phyloP scores from a whole-genome alignment of 192 early-diverging fungal genomes.

The Coemansia guatemalensis region DNA sequence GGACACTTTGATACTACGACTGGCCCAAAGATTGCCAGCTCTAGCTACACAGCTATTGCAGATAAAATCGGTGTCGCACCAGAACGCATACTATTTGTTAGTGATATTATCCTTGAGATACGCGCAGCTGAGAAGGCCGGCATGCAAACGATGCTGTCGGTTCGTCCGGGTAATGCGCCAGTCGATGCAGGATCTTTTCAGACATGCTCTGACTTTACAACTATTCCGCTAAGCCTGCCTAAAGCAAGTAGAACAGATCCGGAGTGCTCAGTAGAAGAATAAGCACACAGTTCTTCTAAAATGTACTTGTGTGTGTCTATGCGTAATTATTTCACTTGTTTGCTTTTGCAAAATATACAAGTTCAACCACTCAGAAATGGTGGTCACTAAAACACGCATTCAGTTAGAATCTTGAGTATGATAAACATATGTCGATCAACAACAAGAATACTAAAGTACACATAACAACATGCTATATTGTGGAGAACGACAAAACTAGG shows the following conservation, averaged over 20 bases:
- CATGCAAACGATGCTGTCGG: conserved; percentile 64
- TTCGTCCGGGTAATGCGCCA: conserved; percentile 71
- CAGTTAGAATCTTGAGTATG: too few species aligned
- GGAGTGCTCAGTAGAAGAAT: too few species aligned
- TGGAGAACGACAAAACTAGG: too few species aligned
- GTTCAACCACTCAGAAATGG: too few species aligned
- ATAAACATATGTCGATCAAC: neutral
- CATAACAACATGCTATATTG: neutral
- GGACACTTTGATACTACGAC: conserved; percentile 94
- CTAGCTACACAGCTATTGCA: conserved; percentile 77
- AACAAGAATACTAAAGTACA: neutral
- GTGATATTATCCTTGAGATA: conserved; percentile 87
- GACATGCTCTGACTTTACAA: conserved; percentile 28
- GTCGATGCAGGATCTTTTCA: conserved; percentile 7
- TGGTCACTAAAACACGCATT: too few species aligned
- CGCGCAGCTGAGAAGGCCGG: conserved; percentile 72
- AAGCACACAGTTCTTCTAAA: too few species aligned
- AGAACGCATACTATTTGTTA: conserved; percentile 76
- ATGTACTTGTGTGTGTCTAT: too few species aligned
- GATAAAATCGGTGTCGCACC: conserved; percentile 59
- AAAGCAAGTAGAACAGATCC: too few species aligned
- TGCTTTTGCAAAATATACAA: too few species aligned
- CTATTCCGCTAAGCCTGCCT: conserved; percentile 10
- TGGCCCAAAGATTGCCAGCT: conserved; percentile 70
- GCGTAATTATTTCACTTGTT: too few species aligned